Evolutionary conservation across 805 yeast species (phyloP).

Genomic region (Candida easanensis): DNA sequence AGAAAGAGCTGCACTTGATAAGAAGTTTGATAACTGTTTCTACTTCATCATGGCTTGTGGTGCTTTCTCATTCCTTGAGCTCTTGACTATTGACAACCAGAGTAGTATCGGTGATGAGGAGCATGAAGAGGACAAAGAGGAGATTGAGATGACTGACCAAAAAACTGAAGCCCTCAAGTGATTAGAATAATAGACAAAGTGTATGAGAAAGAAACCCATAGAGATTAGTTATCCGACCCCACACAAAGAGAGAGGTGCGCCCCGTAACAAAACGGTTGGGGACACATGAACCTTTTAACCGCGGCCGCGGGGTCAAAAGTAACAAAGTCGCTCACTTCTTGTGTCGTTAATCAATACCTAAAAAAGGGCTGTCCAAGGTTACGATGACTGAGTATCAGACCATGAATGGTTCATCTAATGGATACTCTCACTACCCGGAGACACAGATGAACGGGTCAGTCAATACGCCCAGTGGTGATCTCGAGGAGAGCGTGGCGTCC

Average conservation of each 20-base stretch:
- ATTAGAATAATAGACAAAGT: too few relatives aligned
- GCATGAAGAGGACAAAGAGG: background rate
- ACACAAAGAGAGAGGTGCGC: background rate
- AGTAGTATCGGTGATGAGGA: background rate
- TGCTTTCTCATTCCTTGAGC: background rate
- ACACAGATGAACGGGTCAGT: background rate
- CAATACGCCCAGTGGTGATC: background rate
- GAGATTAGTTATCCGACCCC: too few relatives aligned
- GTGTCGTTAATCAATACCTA: too few relatives aligned
- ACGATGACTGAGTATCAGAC: constrained; percentile 1
- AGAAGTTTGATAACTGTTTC: background rate
- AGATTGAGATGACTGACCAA: background rate
- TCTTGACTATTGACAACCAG: background rate
- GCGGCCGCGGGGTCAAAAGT: background rate
- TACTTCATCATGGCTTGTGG: background rate
- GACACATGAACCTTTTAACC: too few relatives aligned
- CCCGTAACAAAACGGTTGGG: background rate
- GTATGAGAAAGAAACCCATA: too few relatives aligned
- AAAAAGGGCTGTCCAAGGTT: too few relatives aligned
- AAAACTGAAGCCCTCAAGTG: too few relatives aligned
- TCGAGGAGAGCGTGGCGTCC: constrained; percentile 14
- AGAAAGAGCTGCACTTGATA: background rate
- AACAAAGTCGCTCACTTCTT: too few relatives aligned
- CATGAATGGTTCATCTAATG: constrained; percentile 2
- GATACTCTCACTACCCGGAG: background rate